Evolutionary conservation across 345 rosid species (phyloP).

Genomic region (Eucalyptus shirleyi): DNA sequence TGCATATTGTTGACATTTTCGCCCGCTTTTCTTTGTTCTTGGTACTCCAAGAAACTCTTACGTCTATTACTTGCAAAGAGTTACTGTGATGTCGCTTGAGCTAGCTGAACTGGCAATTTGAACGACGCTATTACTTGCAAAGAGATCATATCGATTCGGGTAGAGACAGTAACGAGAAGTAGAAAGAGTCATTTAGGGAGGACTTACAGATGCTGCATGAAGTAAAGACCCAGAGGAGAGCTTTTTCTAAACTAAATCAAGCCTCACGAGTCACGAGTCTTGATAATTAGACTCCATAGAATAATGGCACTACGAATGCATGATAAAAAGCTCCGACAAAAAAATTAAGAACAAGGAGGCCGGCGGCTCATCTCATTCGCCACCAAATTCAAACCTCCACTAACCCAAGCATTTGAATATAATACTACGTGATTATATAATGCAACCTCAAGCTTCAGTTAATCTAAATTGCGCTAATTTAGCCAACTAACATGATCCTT

Average conservation of each 20-base stretch:
- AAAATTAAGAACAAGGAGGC: neutral
- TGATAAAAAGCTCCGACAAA: neutral
- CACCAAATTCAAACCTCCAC: neutral
- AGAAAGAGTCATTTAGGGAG: neutral
- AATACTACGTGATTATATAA: neutral
- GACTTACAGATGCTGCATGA: neutral
- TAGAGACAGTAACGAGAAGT: neutral
- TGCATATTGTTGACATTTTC: neutral
- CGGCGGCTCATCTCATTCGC: neutral
- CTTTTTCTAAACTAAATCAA: neutral
- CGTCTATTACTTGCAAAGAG: neutral
- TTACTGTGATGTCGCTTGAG: neutral
- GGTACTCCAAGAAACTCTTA: neutral
- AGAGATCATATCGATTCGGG: neutral
- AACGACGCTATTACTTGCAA: neutral
- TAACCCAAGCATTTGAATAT: neutral
- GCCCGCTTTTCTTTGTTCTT: neutral
- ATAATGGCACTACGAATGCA: neutral
- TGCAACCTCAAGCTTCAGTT: neutral
- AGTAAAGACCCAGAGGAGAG: neutral
- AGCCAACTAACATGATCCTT: neutral
- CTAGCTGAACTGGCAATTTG: neutral
- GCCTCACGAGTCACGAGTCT: neutral
- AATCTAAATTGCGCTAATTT: neutral
- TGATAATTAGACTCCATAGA: neutral